phyloP scores from a whole-genome alignment of 768 basidiomycete genomes.

The Kondoa malvinella region DNA sequence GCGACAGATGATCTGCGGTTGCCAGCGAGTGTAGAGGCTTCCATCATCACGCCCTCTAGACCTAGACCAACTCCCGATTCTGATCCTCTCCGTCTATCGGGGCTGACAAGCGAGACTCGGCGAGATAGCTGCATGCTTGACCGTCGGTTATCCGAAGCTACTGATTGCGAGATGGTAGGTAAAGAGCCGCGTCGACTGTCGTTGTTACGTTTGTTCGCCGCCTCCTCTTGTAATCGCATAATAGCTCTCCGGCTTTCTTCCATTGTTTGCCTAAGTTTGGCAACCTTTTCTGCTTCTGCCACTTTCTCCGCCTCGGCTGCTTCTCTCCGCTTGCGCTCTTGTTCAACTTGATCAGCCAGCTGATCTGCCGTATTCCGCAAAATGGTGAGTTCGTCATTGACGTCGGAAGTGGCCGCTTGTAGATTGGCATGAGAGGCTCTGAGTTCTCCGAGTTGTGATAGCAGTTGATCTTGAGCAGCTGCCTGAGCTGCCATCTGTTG shows the following conservation, averaged over 20 bases:
- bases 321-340: conserved; percentile 10
- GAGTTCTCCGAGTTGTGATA: conserved; percentile 2
- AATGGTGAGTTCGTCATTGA: conserved; percentile 1
- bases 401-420: conserved; percentile 1
- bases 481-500: conserved; percentile 1
- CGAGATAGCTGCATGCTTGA: conserved; percentile 3
- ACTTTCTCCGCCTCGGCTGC: conserved; percentile 13
- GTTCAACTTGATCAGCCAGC: neutral
- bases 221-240: conserved; percentile 22
- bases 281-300: conserved; percentile 22
- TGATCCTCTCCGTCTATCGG: neutral
- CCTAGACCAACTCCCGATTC: neutral
- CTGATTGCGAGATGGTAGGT: conserved; percentile 12
- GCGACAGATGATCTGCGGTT: neutral
- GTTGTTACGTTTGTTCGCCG: conserved; percentile 3
- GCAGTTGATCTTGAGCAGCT: conserved; percentile 4
- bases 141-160: too few species aligned
- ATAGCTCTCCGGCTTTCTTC: conserved; percentile 23
- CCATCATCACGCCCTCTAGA: neutral
- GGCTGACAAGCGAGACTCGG: too few species aligned
- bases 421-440: neutral
- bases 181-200: conserved; percentile 5
- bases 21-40: neutral
- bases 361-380: neutral
- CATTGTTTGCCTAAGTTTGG: conserved; percentile 19